These are phyloP conservation scores for Centella asiatica DNA, from an alignment of 129 eudicot genomes.

Conservation along the genomic window DNA sequence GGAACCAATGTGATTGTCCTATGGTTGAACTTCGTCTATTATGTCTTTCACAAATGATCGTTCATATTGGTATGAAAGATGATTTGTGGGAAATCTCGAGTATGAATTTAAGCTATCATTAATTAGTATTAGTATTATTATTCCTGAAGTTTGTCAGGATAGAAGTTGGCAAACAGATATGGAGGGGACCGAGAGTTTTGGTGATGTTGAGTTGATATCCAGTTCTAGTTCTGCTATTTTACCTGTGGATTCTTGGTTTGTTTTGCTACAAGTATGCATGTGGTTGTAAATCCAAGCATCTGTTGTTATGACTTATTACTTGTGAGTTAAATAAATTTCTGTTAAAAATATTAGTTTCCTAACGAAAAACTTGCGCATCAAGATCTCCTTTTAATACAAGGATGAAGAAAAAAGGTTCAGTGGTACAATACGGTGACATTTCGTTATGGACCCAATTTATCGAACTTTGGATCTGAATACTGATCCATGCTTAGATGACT, in stretches of 20 bases:
- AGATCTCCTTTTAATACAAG: too few species aligned
- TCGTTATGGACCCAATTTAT: too few species aligned
- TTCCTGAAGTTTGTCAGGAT: background rate
- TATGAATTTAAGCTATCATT: background rate
- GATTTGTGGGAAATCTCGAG: background rate
- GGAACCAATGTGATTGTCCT: constrained; percentile 7
- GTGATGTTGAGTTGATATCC: constrained; percentile 21
- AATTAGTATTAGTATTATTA: background rate
- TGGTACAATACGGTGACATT: too few species aligned
- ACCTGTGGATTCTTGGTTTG: constrained; percentile 12
- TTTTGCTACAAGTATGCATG: background rate
- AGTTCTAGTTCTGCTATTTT: constrained; percentile 13
- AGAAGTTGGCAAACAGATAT: background rate
- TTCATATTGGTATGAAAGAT: background rate
- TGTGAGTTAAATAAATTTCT: too few species aligned
- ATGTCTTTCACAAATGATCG: background rate
- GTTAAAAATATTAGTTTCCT: too few species aligned
- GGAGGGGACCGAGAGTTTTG: constrained; percentile 11
- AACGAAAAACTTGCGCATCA: too few species aligned
- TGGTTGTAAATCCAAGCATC: background rate
- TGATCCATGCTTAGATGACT: too few species aligned
- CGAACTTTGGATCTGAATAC: too few species aligned
- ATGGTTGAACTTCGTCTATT: background rate
- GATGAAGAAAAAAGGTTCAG: too few species aligned
- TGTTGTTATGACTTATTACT: background rate